Evolutionary conservation across 495 filamentous ascomycete genomes (phyloP), one percentile per base, ranked within the genome.

Genomic region (Pseudevernia furfuracea): DNA sequence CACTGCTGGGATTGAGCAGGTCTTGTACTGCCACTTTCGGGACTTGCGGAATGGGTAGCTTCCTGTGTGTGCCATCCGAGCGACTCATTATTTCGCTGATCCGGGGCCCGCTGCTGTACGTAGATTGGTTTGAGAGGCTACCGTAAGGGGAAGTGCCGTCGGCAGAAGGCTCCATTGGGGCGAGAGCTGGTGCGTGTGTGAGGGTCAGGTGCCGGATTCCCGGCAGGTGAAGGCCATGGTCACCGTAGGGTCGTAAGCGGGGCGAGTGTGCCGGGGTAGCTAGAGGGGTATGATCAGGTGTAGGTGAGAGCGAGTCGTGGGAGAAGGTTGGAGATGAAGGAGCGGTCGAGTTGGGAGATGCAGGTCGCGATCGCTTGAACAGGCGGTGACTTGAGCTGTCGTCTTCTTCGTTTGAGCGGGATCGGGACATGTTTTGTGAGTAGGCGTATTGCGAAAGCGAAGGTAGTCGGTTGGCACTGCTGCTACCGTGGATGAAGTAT

Each of bases 261-360:
- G 94, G 94, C 8, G 95, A 97, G 77, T 97, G 94, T 37, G 91
- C 91, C 0, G 94, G 94, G 3, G 94, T 98, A 38, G 92, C 94
- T 52, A 97, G 82, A 10, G 94, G 94, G 19, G 95, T 97, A 79
- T 96, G 92, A 71, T 97, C 94, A 3, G 94, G 95, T 3, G 94
- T 98, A 2, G 94, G 95, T 1, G 95, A 97, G 32, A 91, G 84
- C 12, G 92, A 96, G 78, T 95, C 93, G 75, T 96, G 90, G 9
- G 94, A 96, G 78, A 96, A 97, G 39, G 91, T 96, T n/a, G 94
- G 94, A 3, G 94, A 97, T 36, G 93, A 95, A 36, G 94, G 94
- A 28, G 92, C 93, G 5, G 94, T 97, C 48, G 91, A 96, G 74
- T 91, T 88, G 21, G 94, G 95, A 7, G 95, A 96, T 73, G 90